Evolutionary conservation across 352 stramenopile genomes (phyloP), one percentile per base, ranked within the genome.

Genomic region (Globisporangium solare): DNA sequence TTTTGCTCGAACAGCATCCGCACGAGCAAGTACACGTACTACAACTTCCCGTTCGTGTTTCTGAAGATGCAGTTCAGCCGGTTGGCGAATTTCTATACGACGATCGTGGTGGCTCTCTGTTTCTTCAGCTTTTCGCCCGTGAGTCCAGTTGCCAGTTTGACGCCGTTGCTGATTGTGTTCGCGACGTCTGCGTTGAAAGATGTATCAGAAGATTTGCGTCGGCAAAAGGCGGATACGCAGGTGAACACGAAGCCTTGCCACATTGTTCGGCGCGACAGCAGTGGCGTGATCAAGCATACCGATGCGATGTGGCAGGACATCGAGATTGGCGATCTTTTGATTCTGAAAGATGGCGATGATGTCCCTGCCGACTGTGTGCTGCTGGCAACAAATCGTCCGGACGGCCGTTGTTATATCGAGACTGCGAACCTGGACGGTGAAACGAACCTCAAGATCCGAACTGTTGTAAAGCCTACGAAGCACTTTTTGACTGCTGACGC

Each of bases 11-110:
- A 96, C 66, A 62, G 86, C 43, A 89, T 96, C 32, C 60, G 74
- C 37, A 94, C 86, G 54, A 95, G 83, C 78, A 94, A 95, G 81
- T 96, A 96, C 72, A 96, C 87, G 39, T 81, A 83, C 61, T 95
- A 90, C 79, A 96, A 95, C 71, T 96, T 96, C 54, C 65, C 83
- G 59, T 93, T 92, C 55, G 79, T 95, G 22, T 95, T 94, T 31
- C 65, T 96, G 45, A 91, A 92, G 70, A 92, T 94, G 78, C 87
- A 96, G 66, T 96, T 96, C 66, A 94, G 83, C 57, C 83, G 87
- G 47, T 70, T 96, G 15, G 87, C 87, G 17, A 96, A 96, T 53
- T 63, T 95, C 31, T 96, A 95, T 68, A 95, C 86, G 54, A 93
- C 83, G 11, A 93, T 96, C 39, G 80, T 96, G 27, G 84, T 95